Evolutionary conservation across 2,329 filamentous ascomycete species (phyloP).

Genomic region (Aspergillus transmontanensis): DNA sequence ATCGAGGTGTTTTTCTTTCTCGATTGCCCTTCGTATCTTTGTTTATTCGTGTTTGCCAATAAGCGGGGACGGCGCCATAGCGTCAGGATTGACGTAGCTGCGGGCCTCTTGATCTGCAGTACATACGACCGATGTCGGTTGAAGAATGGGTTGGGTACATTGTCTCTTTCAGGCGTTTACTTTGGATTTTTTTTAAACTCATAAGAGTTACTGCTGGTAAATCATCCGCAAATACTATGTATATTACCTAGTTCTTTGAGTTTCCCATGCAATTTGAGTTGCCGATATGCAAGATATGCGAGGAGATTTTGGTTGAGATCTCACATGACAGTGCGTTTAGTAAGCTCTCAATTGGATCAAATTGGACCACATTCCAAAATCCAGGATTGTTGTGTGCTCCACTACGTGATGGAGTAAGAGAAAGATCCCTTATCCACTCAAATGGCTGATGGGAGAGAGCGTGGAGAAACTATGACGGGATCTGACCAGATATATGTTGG

Average conservation of each 20-base stretch:
- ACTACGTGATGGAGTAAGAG: not conserved
- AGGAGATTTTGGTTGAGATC: not conserved
- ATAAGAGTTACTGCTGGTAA: not conserved
- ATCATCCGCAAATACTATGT: not conserved
- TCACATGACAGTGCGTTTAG: not conserved
- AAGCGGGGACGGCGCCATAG: not conserved
- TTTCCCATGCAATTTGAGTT: not conserved
- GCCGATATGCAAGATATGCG: not conserved
- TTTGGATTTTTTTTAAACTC: not conserved
- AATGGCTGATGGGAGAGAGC: not conserved
- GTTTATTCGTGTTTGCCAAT: not conserved
- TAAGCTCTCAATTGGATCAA: not conserved
- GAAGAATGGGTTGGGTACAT: not conserved
- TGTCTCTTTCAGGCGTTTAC: not conserved
- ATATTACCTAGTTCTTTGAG: not conserved
- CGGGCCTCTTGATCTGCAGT: not conserved
- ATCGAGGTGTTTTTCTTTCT: not conserved
- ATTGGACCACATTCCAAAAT: not conserved
- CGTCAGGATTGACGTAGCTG: not conserved
- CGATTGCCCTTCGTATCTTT: not conserved
- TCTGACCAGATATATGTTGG: slow-evolving; percentile 9
- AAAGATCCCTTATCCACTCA: slow-evolving; percentile 1
- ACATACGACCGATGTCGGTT: not conserved
- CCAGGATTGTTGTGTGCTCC: slow-evolving; percentile 2
- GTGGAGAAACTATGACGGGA: slow-evolving; percentile 9